Evolutionary conservation across 768 basidiomycete genomes (phyloP).

Genomic region (Psilocybe subaeruginosa): DNA sequence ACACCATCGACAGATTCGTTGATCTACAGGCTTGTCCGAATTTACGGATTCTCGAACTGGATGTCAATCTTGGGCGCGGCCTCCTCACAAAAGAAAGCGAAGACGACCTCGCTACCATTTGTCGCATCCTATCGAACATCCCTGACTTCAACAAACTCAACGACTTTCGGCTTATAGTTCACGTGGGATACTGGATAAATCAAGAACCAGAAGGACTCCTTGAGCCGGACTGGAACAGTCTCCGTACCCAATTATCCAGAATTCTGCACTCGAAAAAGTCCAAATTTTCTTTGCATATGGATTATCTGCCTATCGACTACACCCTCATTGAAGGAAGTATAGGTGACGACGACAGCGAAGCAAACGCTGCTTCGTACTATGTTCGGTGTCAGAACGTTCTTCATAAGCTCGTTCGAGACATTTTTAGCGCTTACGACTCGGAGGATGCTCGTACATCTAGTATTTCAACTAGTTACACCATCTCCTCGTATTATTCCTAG

Average conservation of each 20-base stretch:
- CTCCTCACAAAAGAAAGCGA: not conserved
- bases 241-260: not conserved
- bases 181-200: not conserved
- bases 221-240: not conserved
- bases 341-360: not conserved
- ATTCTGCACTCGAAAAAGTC: not conserved
- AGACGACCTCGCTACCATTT: not conserved
- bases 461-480: not conserved
- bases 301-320: not conserved
- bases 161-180: not conserved
- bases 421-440: not conserved
- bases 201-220: not conserved
- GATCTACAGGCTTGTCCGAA: not conserved
- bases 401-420: not conserved
- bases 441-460: not conserved
- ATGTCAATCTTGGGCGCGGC: not conserved
- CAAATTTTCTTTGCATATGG: not conserved
- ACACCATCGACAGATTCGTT: not conserved
- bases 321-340: not conserved
- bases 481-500: not conserved
- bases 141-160: not conserved
- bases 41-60: not conserved
- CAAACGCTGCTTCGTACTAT: not conserved
- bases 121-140: not conserved
- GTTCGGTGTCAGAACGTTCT: not conserved